phyloP scores from a whole-genome alignment of 176 grass and related monocot species.

The Juncus inflexus region DNA sequence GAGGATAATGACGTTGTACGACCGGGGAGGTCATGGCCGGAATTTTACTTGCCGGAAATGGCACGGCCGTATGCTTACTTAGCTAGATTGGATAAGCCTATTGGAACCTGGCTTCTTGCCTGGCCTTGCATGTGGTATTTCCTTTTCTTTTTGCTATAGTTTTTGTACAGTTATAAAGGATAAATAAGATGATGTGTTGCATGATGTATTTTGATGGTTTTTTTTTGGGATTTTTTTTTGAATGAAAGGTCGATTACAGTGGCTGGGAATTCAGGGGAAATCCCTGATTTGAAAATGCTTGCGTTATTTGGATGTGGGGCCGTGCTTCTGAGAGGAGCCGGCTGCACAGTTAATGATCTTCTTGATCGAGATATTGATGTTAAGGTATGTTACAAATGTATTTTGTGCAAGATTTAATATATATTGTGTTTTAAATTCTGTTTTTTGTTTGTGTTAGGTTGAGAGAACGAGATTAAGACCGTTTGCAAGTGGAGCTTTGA shows the following conservation, averaged over 20 bases:
- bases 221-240: not conserved
- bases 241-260: slow-evolving; percentile 63
- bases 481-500: slow-evolving; percentile 63
- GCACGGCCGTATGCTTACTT: slow-evolving; percentile 64
- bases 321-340: slow-evolving; percentile 70
- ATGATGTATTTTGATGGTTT: slow-evolving; percentile 3
- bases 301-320: slow-evolving; percentile 73
- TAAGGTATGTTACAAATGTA: slow-evolving; percentile 38
- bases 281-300: slow-evolving; percentile 73
- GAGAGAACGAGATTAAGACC: slow-evolving; percentile 69
- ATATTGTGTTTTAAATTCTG: not conserved
- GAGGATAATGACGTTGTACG: not conserved
- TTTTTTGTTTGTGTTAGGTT: slow-evolving; percentile 40
- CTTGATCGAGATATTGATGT: slow-evolving; percentile 72
- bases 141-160: not conserved
- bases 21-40: slow-evolving; percentile 42
- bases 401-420: not conserved
- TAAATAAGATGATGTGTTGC: not conserved
- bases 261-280: slow-evolving; percentile 46
- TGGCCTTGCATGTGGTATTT: slow-evolving; percentile 87
- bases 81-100: slow-evolving; percentile 76
- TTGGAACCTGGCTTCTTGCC: slow-evolving; percentile 66
- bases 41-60: slow-evolving; percentile 48
- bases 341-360: slow-evolving; percentile 87
- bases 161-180: not conserved